A percentile compares a stretch with the other conserved stretches of the same genome.
phyloP scores from a whole-genome alignment of 1,284 basidiomycete species.

The Afroboletus lepidellus region DNA sequence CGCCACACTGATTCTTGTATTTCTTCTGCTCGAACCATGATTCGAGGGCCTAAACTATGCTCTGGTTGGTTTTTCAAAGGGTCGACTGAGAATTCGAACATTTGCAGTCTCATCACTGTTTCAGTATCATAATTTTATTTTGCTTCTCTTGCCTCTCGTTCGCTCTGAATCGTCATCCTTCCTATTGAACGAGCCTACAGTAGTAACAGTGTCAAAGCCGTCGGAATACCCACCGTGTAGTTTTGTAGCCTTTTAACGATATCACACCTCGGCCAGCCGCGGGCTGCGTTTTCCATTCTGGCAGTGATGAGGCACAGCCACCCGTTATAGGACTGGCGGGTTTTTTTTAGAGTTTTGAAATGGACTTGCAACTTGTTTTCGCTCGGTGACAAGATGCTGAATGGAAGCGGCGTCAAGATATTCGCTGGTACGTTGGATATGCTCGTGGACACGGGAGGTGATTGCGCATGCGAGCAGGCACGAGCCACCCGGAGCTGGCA shows the following conservation, averaged over 20 bases:
- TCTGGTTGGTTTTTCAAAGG: conserved; percentile 23
- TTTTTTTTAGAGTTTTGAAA: conserved; percentile 23
- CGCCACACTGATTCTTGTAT: conserved; percentile 15
- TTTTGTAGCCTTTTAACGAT: conserved; percentile 34
- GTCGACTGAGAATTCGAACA: conserved; percentile 26
- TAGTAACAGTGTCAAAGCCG: conserved; percentile 32
- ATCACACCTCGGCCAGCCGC: neutral
- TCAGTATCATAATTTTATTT: conserved; percentile 35
- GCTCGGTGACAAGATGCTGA: conserved; percentile 52
- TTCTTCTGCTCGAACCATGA: conserved; percentile 9
- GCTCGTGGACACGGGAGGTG: conserved; percentile 1
- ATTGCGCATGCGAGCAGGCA: conserved; percentile 50
- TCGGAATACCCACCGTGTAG: conserved; percentile 37
- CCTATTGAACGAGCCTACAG: conserved; percentile 25
- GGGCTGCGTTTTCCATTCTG: neutral
- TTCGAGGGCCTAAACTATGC: conserved; percentile 19
- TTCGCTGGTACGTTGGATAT: conserved; percentile 71
- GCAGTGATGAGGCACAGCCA: conserved; percentile 19
- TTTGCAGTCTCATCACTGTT: conserved; percentile 22
- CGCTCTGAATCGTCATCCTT: conserved; percentile 14
- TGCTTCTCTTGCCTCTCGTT: conserved; percentile 22
- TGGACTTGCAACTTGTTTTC: conserved; percentile 8
- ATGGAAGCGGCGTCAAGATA: conserved; percentile 85
- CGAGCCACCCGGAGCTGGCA: conserved; percentile 95
- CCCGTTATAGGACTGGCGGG: conserved; percentile 9